Percentiles rank a stretch among this genome's conserved stretches.
Evolutionary conservation across 768 basidiomycete genomes (phyloP).

Genomic region (Amyloporia xantha): DNA sequence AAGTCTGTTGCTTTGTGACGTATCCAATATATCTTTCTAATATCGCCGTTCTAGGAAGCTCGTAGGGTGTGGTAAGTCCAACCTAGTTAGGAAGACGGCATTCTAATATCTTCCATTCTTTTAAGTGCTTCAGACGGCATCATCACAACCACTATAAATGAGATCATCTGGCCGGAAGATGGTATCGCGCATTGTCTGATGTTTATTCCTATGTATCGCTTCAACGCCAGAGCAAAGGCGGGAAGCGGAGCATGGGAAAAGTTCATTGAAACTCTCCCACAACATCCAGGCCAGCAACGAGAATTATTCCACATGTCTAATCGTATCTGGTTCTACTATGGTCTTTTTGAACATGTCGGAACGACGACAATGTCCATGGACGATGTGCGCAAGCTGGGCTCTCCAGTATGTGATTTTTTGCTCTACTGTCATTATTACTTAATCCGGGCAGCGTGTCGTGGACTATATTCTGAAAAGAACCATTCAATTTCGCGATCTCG

Average conservation of each 20-base stretch:
- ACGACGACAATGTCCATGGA: not conserved
- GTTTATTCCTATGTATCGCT: not conserved
- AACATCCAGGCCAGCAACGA: not conserved
- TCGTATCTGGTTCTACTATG: conserved; percentile 4
- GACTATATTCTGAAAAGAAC: not conserved
- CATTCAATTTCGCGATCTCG: not conserved
- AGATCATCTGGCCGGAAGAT: conserved; percentile 5
- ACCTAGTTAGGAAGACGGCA: too few relatives aligned
- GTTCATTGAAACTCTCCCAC: not conserved
- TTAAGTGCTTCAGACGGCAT: not conserved
- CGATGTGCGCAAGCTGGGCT: not conserved
- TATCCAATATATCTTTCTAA: too few relatives aligned
- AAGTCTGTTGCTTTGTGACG: too few relatives aligned
- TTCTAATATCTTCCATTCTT: too few relatives aligned
- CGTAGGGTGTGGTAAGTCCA: too few relatives aligned
- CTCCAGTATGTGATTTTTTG: not conserved
- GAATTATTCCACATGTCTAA: conserved; percentile 5
- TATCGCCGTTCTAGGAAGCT: too few relatives aligned
- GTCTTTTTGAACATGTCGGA: conserved; percentile 3
- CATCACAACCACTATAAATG: not conserved
- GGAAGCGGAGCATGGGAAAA: conserved; percentile 4
- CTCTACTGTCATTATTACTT: not conserved
- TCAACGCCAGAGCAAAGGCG: not conserved
- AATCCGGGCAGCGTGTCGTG: not conserved
- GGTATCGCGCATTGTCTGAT: not conserved